These are phyloP conservation scores for Beta corolliflora DNA, from an alignment of 179 eudicot species.

Conservation along the genomic window DNA sequence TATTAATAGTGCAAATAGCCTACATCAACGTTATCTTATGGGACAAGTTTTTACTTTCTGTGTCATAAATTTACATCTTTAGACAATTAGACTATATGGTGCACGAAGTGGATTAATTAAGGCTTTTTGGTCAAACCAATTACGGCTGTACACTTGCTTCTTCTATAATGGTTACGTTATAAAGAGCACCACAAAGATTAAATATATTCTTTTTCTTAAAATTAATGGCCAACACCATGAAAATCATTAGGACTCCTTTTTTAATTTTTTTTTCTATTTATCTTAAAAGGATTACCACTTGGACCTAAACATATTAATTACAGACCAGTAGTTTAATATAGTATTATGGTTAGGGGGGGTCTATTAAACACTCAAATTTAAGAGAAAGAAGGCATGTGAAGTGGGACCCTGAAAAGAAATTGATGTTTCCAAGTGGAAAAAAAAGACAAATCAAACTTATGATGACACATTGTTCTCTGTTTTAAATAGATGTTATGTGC, in stretches of 20 bases:
- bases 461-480: conserved; percentile 5
- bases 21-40: conserved; percentile 26
- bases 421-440: conserved; percentile 32
- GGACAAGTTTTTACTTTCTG: conserved; percentile 26
- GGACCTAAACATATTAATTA: neutral
- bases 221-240: conserved; percentile 28
- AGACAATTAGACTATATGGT: neutral
- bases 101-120: conserved; percentile 6
- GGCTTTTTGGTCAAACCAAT: conserved; percentile 13
- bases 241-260: conserved; percentile 20
- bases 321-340: neutral
- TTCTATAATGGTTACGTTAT: conserved; percentile 1
- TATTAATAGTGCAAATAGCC: neutral
- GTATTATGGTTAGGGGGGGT: conserved; percentile 6
- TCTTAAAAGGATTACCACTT: neutral
- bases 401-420: conserved; percentile 26
- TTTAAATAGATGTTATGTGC: conserved; percentile 16
- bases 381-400: conserved; percentile 24
- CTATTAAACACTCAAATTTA: conserved; percentile 25
- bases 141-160: neutral
- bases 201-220: neutral
- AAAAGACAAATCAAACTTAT: conserved; percentile 26
- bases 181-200: conserved; percentile 6
- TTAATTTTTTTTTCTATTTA: neutral
- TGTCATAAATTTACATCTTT: neutral